Percentiles rank a stretch among this genome's conserved stretches.
phyloP scores from a whole-genome alignment of 352 stramenopile genomes.

The Phytophthora cajani region DNA sequence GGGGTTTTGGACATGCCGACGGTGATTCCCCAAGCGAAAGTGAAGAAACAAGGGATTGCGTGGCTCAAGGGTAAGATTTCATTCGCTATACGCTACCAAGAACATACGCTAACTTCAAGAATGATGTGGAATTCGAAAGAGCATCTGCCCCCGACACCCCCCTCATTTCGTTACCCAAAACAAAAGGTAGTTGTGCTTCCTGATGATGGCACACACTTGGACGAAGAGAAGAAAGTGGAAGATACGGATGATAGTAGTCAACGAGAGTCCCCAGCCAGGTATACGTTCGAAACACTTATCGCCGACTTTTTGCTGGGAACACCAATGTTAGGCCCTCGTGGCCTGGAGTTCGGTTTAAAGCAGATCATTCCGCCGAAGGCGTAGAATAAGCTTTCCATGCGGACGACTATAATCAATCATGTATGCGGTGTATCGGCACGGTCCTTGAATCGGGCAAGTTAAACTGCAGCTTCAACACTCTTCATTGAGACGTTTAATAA shows the following conservation, averaged over 20 bases:
- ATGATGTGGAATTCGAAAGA: background rate
- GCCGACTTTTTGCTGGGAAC: background rate
- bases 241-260: background rate
- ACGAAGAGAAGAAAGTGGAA: background rate
- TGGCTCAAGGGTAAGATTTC: conserved; percentile 8
- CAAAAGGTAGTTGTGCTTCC: background rate
- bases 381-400: background rate
- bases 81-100: background rate
- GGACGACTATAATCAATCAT: background rate
- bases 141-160: no score
- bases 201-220: background rate
- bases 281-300: background rate
- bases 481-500: background rate
- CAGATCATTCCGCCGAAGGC: background rate
- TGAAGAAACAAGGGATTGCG: conserved; percentile 6
- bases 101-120: background rate
- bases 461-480: background rate
- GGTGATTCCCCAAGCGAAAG: conserved; percentile 1
- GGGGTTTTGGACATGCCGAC: conserved; percentile 23
- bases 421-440: background rate
- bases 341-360: background rate
- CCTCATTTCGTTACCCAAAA: background rate
- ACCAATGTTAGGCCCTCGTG: background rate
- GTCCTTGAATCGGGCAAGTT: background rate
- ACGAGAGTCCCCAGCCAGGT: background rate